phyloP scores from a whole-genome alignment of 371 early-diverging fungal species.

The Coelomomyces lativittatus region DNA sequence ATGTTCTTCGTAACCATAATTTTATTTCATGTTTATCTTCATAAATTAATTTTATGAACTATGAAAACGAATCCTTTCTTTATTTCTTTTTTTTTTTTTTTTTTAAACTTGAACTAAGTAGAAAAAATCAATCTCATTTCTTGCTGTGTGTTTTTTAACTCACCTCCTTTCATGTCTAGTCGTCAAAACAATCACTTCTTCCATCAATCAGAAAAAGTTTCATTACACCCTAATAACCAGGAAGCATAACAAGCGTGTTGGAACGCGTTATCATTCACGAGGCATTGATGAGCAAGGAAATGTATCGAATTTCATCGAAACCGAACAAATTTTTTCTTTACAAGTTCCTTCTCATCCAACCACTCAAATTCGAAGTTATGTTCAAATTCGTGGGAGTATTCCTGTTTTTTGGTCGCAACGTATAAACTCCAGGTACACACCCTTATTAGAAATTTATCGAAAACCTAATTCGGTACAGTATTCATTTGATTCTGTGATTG shows the following conservation, averaged over 20 bases:
- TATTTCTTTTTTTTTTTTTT: neutral
- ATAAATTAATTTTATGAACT: too few species aligned
- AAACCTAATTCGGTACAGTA: conserved; percentile 42
- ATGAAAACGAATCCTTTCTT: too few species aligned
- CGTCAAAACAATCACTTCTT: conserved; percentile 21
- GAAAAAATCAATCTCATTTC: neutral
- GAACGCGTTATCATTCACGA: conserved; percentile 81
- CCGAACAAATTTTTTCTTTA: conserved; percentile 73
- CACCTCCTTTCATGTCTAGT: conserved; percentile 13
- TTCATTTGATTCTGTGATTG: too few species aligned
- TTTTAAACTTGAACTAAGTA: neutral
- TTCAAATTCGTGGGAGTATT: conserved; percentile 94
- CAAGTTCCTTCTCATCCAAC: conserved; percentile 8
- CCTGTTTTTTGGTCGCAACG: conserved; percentile 92
- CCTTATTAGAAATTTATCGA: conserved; percentile 55
- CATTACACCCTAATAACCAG: conserved; percentile 64
- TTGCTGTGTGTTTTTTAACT: neutral
- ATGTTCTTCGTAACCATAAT: neutral
- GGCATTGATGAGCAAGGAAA: conserved; percentile 86
- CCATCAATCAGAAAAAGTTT: conserved; percentile 44
- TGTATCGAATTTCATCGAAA: conserved; percentile 95
- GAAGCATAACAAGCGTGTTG: conserved; percentile 51
- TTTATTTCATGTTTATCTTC: neutral
- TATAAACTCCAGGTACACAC: conserved; percentile 77
- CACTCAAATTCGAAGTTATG: conserved; percentile 24